Evolutionary conservation across 306 rosid genomes (phyloP).

Genomic region (Inga leiocalycina): DNA sequence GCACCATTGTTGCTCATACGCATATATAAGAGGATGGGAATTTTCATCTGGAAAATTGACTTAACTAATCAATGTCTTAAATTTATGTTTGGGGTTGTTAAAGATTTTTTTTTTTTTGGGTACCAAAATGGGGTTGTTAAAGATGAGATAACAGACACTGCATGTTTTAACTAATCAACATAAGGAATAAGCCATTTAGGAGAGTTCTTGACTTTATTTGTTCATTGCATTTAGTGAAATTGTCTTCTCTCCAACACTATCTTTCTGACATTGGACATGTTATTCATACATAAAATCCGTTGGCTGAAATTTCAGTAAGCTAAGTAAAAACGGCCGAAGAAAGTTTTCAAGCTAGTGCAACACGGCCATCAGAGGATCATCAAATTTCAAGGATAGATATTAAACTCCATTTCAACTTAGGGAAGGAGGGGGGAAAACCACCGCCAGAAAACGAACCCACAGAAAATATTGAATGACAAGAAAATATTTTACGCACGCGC

Average conservation of each 20-base stretch:
- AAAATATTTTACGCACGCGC: neutral
- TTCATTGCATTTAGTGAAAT: neutral
- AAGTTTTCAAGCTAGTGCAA: neutral
- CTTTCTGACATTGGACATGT: neutral
- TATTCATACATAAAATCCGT: neutral
- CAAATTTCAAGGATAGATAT: neutral
- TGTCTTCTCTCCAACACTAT: neutral
- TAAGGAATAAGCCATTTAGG: neutral
- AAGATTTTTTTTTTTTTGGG: too few species aligned
- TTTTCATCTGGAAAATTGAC: conserved; percentile 12
- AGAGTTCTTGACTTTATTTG: neutral
- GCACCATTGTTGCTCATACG: neutral
- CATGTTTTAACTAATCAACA: neutral
- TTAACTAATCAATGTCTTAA: neutral
- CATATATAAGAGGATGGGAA: conserved; percentile 15
- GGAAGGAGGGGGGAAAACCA: neutral
- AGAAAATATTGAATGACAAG: neutral
- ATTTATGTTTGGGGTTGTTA: too few species aligned
- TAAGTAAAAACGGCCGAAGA: neutral
- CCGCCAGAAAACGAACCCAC: neutral
- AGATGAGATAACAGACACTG: neutral
- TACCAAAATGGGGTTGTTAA: too few species aligned
- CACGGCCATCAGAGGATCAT: neutral
- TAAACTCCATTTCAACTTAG: neutral
- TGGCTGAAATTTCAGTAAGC: neutral